Conservation (phyloP, 306 rosid species). For the Leucaena leucocephala region DNA sequence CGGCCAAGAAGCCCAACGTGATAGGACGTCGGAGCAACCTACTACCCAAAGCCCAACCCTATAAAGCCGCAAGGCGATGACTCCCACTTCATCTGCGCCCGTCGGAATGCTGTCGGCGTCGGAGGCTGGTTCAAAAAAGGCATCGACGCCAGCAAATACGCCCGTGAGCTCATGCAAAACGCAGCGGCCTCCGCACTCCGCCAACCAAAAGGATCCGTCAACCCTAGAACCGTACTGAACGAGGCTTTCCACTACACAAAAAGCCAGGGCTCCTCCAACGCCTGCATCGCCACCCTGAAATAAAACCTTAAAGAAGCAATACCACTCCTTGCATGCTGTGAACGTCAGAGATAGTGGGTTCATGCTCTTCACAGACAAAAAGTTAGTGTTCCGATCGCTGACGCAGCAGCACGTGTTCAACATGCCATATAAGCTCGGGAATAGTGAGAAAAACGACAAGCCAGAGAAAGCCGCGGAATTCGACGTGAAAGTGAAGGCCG, state of each 20-base stretch:
- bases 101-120: background rate
- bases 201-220: background rate
- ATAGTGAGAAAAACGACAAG: background rate
- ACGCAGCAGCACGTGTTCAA: background rate
- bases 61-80: background rate
- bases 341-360: conserved; percentile 12
- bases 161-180: background rate
- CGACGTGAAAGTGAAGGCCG: background rate
- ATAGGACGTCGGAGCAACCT: background rate
- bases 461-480: background rate
- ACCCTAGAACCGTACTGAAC: background rate
- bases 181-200: background rate
- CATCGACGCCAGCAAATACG: background rate
- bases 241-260: background rate
- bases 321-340: background rate
- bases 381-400: background rate
- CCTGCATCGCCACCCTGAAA: background rate
- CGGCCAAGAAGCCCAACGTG: background rate
- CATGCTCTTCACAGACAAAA: background rate
- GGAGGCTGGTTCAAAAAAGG: background rate
- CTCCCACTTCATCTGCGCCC: background rate
- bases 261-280: background rate
- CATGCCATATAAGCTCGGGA: background rate
- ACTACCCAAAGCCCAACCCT: background rate
- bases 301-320: background rate